These are phyloP conservation scores for Paramecium octaurelia DNA, from an alignment of 73 alveolate species.

Conservation along the genomic window DNA sequence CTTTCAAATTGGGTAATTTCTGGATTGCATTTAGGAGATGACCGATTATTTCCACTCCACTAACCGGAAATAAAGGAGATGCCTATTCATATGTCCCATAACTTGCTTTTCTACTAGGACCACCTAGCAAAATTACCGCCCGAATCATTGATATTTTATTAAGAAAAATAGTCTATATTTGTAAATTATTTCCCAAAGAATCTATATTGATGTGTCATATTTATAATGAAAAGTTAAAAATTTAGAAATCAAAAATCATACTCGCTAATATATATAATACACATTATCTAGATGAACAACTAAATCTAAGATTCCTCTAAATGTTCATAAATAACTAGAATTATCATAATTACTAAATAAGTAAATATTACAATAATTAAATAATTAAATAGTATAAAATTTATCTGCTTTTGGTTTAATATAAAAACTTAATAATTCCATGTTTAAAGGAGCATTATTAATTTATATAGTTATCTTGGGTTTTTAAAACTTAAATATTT, in stretches of 20 bases:
- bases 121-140: conserved; percentile 40
- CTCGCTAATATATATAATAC: not conserved
- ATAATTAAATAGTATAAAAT: too few relatives aligned
- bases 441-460: too few relatives aligned
- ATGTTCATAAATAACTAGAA: not conserved
- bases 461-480: too few relatives aligned
- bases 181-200: not conserved
- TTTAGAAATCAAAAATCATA: not conserved
- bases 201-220: conserved; percentile 6
- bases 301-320: not conserved
- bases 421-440: not conserved
- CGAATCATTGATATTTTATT: conserved; percentile 14
- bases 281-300: not conserved
- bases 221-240: not conserved
- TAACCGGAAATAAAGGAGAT: conserved; percentile 15
- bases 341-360: not conserved
- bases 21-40: not conserved
- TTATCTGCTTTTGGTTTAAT: not conserved
- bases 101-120: conserved; percentile 36
- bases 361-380: not conserved
- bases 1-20: conserved; percentile 5
- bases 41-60: not conserved
- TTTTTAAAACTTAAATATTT: too few relatives aligned
- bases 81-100: conserved; percentile 41
- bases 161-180: not conserved